A percentile compares a stretch with the other conserved stretches of the same genome.
Evolutionary conservation across 805 yeast species (phyloP).

Genomic region (Hanseniaspora nectarophila): DNA sequence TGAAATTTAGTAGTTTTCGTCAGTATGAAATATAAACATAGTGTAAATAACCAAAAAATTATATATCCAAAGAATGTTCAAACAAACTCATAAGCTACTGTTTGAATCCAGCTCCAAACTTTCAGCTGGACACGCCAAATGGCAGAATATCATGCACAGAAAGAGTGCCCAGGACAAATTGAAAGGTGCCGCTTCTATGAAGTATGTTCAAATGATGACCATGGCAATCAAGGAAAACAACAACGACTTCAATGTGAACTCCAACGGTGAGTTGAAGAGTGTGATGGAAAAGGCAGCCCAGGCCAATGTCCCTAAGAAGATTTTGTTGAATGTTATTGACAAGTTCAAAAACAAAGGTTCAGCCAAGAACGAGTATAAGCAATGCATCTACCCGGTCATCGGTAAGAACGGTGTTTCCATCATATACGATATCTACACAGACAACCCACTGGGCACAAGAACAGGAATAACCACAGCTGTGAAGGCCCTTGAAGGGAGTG

Average conservation of each 20-base stretch:
- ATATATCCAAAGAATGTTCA: background rate
- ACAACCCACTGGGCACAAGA: conserved; percentile 73
- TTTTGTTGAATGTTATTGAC: background rate
- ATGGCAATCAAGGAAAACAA: conserved; percentile 76
- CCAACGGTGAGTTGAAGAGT: conserved; percentile 28
- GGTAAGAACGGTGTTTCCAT: conserved; percentile 89
- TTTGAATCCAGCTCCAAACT: background rate
- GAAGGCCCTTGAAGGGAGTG: conserved; percentile 52
- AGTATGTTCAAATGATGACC: conserved; percentile 57
- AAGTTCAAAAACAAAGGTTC: conserved; percentile 8
- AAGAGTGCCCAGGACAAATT: conserved; percentile 48
- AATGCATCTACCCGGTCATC: conserved; percentile 70
- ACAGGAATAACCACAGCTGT: conserved; percentile 64
- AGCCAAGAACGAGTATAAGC: conserved; percentile 26
- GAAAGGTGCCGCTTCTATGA: conserved; percentile 37
- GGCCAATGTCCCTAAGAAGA: conserved; percentile 9
- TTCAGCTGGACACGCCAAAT: conserved; percentile 7
- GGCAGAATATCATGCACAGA: conserved; percentile 17
- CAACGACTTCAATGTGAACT: conserved; percentile 41
- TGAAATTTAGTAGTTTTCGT: too few species aligned
- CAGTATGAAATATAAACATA: too few species aligned
- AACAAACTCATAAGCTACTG: background rate
- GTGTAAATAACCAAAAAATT: too few species aligned
- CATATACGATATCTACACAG: conserved; percentile 76
- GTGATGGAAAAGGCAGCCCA: conserved; percentile 24